These are phyloP conservation scores for Phytophthora megakarya DNA, from an alignment of 352 stramenopile genomes.

Conservation along the genomic window DNA sequence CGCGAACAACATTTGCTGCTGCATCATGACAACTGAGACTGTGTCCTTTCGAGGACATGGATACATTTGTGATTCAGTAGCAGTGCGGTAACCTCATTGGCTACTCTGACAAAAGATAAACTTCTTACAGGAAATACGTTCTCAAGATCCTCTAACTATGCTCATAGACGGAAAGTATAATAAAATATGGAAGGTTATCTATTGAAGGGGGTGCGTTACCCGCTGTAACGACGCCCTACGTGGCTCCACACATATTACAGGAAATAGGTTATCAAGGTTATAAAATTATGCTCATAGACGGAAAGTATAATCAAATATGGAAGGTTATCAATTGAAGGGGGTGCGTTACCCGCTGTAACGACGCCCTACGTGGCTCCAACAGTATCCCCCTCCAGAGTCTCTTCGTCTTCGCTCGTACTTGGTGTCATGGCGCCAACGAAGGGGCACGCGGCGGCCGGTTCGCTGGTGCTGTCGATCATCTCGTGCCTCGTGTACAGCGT, in stretches of 20 bases:
- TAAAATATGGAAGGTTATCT: neutral
- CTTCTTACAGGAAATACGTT: neutral
- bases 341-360: slow-evolving; percentile 15
- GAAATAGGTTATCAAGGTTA: neutral
- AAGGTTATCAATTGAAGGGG: neutral
- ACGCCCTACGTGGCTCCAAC: slow-evolving; percentile 18
- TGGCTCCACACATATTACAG: slow-evolving; percentile 13
- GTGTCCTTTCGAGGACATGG: slow-evolving; percentile 14
- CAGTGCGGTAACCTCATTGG: slow-evolving; percentile 2
- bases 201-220: neutral
- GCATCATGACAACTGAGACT: neutral
- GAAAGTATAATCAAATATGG: neutral
- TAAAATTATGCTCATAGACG: too few relatives aligned
- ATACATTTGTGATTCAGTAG: neutral
- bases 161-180: too few relatives aligned
- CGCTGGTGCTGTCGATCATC: slow-evolving; percentile 72
- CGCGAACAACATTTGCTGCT: slow-evolving; percentile 37
- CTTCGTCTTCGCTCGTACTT: slow-evolving; percentile 4
- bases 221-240: slow-evolving; percentile 15
- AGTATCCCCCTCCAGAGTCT: slow-evolving; percentile 25
- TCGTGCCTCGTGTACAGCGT: slow-evolving; percentile 86
- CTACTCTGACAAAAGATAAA: too few relatives aligned
- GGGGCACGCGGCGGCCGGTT: slow-evolving; percentile 45
- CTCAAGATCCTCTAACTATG: neutral
- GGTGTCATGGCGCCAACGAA: slow-evolving; percentile 37